Evolutionary conservation across 225 moss, liverwort and hornwort genomes (phyloP), one percentile per base, ranked within the genome.

Genomic region (Bryoerythrophyllum caledonicum): DNA sequence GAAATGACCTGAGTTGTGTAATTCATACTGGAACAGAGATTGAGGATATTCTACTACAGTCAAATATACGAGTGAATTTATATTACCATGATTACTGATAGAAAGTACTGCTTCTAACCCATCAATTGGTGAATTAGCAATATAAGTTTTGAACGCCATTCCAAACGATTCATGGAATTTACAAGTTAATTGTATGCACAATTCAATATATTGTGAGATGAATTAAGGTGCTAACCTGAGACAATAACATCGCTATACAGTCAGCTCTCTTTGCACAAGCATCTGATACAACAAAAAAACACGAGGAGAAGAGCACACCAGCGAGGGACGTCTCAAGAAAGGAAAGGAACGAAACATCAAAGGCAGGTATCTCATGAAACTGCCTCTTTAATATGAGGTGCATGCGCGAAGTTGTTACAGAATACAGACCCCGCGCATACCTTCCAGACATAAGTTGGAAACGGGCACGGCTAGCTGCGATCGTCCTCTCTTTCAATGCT

Each of bases 361-460:
- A 60, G 2, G 21, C 43, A 60, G 32, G 60, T 23, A 15, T 16
- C 46, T n/a, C 20, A 43, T 28, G 4, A 41, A 15, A 71, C 26
- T 11, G 3, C 27, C 38, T 56, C 27, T 27, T 64, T 56, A 43
- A 53, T 40, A 74, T 40, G 13, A 40, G 54, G 41, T 53, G 27
- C 53, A 13, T n/a, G 55, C 27, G 65, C 11, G 55, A 55, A 23
- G 17, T 16, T 44, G 23, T 12, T 24, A 32, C 16, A 44, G 67
- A 59, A 30, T n/a, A 34, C 17, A 74, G 63, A 63, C 17, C 25
- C 32, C 26, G 56, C 37, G 35, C 70, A 76, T 60, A 93, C 91
- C 93, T 93, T 86, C 93, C 93, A 73, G 91, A 86, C 93, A 93
- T 93, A 63, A 91, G 91, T 85, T 88, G 84, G 71, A 88, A 93